These are phyloP conservation scores for Salvia hispanica DNA, from an alignment of 257 asterid species.

Conservation along the genomic window DNA sequence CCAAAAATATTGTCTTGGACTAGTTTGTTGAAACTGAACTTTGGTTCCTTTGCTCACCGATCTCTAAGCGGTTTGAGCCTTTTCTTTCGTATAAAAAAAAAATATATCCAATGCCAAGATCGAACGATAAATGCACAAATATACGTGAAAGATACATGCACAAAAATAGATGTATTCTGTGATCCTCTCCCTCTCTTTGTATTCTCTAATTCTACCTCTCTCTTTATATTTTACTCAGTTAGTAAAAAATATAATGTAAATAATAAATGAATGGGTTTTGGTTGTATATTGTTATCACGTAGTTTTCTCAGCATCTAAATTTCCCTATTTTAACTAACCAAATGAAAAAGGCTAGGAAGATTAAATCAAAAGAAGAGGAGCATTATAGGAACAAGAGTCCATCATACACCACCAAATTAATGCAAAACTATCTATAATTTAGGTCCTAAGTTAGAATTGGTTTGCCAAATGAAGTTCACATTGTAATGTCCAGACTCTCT, in stretches of 20 bases:
- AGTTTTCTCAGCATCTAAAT: constrained; percentile 18
- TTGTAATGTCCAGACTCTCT: no score
- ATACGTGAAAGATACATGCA: no score
- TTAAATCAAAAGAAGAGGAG: neutral
- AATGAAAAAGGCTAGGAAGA: neutral
- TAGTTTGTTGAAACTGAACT: no score
- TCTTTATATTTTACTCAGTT: neutral
- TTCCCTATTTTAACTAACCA: constrained; percentile 17
- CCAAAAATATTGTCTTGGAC: no score
- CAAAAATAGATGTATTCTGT: no score
- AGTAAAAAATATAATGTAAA: constrained; percentile 1
- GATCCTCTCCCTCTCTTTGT: neutral
- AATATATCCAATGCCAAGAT: no score
- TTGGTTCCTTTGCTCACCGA: no score
- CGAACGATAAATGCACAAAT: no score
- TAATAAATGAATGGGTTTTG: neutral
- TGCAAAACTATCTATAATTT: neutral
- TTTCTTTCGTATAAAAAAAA: no score
- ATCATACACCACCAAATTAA: neutral
- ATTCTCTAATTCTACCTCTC: neutral
- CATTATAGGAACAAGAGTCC: constrained; percentile 10
- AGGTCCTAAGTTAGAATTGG: no score
- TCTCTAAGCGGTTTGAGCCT: no score
- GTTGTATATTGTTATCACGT: constrained; percentile 17
- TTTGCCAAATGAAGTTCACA: no score